A percentile compares a stretch with the other conserved stretches of the same genome.
phyloP scores from a whole-genome alignment of 352 stramenopile species.

The Globisporangium canariense region DNA sequence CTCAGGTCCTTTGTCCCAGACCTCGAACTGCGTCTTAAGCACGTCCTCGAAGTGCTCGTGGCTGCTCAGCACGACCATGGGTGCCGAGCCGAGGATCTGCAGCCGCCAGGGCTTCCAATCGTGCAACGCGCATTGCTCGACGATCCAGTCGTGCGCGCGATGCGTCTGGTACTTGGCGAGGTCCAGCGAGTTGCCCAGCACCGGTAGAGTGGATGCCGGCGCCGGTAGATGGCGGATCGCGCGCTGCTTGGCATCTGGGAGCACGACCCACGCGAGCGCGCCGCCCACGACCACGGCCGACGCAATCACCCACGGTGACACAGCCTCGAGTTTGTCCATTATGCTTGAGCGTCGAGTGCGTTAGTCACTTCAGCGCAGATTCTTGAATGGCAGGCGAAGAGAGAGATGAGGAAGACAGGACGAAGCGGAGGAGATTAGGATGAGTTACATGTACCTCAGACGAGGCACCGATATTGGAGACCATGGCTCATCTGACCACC shows the following conservation, averaged over 20 bases:
- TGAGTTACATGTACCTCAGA: no score
- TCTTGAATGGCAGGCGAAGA: no score
- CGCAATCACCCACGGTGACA: no score
- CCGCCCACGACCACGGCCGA: neutral
- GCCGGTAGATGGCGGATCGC: conserved; percentile 9
- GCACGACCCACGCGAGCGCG: neutral
- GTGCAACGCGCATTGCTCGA: conserved; percentile 10
- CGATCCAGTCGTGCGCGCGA: conserved; percentile 15
- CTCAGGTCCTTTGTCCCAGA: conserved; percentile 27
- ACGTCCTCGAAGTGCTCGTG: conserved; percentile 29
- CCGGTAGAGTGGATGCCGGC: conserved; percentile 15
- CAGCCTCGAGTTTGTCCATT: neutral
- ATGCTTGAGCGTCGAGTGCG: no score
- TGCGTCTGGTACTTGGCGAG: conserved; percentile 10
- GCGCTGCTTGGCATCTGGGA: neutral
- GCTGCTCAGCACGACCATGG: conserved; percentile 19
- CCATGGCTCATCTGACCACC: no score
- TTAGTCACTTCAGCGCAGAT: no score
- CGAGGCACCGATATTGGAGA: no score
- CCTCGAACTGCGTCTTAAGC: conserved; percentile 34
- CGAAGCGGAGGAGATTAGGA: no score
- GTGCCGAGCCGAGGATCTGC: conserved; percentile 14
- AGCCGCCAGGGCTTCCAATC: conserved; percentile 20
- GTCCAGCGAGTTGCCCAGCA: conserved; percentile 24
- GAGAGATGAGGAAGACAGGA: no score